A percentile compares a stretch with the other conserved stretches of the same genome.
These are phyloP conservation scores for Exophiala viscosa DNA, from an alignment of 2,329 filamentous ascomycete species.

Conservation along the genomic window DNA sequence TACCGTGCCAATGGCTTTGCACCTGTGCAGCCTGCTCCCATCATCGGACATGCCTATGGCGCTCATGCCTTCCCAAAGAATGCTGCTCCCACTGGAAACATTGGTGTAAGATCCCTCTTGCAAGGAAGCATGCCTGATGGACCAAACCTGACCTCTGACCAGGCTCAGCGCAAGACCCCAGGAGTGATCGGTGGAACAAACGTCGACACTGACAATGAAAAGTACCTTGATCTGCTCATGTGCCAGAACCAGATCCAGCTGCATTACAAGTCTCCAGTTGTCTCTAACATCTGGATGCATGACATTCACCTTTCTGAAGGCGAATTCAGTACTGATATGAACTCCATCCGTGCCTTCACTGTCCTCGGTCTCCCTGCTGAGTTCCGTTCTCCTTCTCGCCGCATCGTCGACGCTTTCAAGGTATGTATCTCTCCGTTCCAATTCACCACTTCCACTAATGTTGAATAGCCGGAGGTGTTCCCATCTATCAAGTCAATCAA, in stretches of 20 bases:
- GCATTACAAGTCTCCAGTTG: not conserved
- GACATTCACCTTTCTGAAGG: conserved; percentile 16
- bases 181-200: conserved; percentile 4
- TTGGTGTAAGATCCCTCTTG: conserved; percentile 11
- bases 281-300: conserved; percentile 7
- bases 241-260: not conserved
- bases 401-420: conserved; percentile 38
- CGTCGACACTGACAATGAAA: not conserved
- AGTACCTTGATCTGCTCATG: not conserved
- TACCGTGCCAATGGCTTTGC: conserved; percentile 2
- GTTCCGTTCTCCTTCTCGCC: conserved; percentile 34
- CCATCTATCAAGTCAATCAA: conserved; percentile 38
- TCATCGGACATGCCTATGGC: not conserved
- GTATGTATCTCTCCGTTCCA: conserved; percentile 31
- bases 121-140: conserved; percentile 8
- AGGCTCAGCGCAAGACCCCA: conserved; percentile 1
- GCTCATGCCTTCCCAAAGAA: not conserved
- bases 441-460: not conserved
- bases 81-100: not conserved
- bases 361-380: conserved; percentile 29
- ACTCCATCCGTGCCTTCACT: conserved; percentile 20
- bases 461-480: conserved; percentile 27
- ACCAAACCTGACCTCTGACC: conserved; percentile 4
- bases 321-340: conserved; percentile 24
- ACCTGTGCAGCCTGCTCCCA: not conserved